Evolutionary conservation across 805 yeast genomes (phyloP), one percentile per base, ranked within the genome.

Genomic region (Pichia membranifaciens): DNA sequence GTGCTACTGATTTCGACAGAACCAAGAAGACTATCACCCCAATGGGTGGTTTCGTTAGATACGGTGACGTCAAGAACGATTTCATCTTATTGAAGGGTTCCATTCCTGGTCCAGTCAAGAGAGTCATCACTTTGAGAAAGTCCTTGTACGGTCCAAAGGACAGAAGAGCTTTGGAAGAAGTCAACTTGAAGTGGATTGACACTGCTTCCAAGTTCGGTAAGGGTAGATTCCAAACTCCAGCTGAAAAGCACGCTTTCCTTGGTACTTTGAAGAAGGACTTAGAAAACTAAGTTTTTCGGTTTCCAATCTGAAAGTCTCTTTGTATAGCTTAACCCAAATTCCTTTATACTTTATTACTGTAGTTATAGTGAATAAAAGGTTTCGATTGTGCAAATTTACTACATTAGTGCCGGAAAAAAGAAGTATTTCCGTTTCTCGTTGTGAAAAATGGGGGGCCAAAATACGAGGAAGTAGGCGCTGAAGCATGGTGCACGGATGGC

Each of bases 191-290:
- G 80, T 93, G 98, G 99, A 93, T 93, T 73, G 99, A 93, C 76
- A 93, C 99, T 68, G 96, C 99, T 72, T 93, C 99, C 70, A 90
- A 91, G 79, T 93, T 93, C 90, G 99, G 99, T 86, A 95, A 93
- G 88, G 99, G 99, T 83, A 93, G 99, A 85, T 93, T 93, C 98
- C 99, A 93, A 82, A 93, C 99, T 70, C 96, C 97, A 68, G 98
- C 97, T 75, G 99, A 93, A 84, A 95, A 95, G 90, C 89, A 84
- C 72, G 95, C 99, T 72, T 93, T 93, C 91, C 69, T 90, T 81
- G 99, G 99, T 81, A 91, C 99, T 71, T 85, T 93, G 74, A 93
- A 93, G 96, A 90, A 87, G 84, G 97, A 90, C 76, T 82, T 87
- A 72, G 78, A 55, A 50, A n/a, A 25, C 29, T 55, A 55, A 51